phyloP scores from a whole-genome alignment of 768 basidiomycete species.

The Psilocybe sp. region DNA sequence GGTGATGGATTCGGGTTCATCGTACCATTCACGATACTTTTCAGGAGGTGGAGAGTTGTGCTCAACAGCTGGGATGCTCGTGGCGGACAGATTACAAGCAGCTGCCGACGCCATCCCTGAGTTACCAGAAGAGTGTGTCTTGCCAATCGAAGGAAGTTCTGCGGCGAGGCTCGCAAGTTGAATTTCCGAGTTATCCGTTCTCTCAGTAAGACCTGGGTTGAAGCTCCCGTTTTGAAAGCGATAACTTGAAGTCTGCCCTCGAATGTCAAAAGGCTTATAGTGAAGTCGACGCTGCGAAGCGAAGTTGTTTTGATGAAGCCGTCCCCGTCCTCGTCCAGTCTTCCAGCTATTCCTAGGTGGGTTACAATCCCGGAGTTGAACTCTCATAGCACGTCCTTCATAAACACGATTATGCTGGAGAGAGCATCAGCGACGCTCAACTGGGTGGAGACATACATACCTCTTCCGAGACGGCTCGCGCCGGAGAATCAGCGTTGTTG shows the following conservation, averaged over 20 bases:
- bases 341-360: constrained; percentile 51
- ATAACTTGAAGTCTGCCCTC: constrained; percentile 3
- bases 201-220: neutral
- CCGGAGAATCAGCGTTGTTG: constrained; percentile 57
- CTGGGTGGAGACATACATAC: constrained; percentile 31
- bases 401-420: constrained; percentile 69
- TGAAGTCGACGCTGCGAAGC: constrained; percentile 23
- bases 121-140: neutral
- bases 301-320: constrained; percentile 27
- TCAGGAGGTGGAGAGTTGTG: constrained; percentile 20
- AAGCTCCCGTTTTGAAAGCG: neutral
- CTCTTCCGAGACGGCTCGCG: constrained; percentile 64
- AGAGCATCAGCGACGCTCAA: constrained; percentile 1
- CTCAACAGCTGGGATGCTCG: constrained; percentile 5
- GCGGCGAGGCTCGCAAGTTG: constrained; percentile 9
- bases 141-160: constrained; percentile 2
- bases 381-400: constrained; percentile 70
- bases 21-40: constrained; percentile 44
- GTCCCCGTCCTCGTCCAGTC: constrained; percentile 42
- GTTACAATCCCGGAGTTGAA: constrained; percentile 71
- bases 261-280: constrained; percentile 9
- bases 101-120: neutral
- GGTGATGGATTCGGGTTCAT: constrained; percentile 33
- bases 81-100: neutral
- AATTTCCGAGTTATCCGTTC: neutral